Percentiles rank a stretch among this genome's conserved stretches.
Evolutionary conservation across 169 alveolate species (phyloP).

Genomic region (Plasmodium billcollinsi): DNA sequence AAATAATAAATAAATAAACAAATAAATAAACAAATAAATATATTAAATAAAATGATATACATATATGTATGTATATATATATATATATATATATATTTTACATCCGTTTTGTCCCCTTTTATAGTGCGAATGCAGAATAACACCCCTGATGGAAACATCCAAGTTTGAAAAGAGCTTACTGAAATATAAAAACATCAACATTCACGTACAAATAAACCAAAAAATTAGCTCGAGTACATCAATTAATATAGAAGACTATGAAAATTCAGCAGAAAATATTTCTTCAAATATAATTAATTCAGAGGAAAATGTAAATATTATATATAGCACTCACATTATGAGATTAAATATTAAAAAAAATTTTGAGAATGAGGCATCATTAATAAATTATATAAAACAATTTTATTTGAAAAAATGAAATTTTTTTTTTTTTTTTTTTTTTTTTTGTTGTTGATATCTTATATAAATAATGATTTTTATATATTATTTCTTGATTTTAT

Average conservation of each 20-base stretch:
- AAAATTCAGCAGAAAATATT: slow-evolving; percentile 19
- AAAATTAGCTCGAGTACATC: slow-evolving; percentile 29
- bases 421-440: neutral
- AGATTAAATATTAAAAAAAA: slow-evolving; percentile 63
- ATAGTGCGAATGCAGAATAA: slow-evolving; percentile 68
- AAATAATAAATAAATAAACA: neutral
- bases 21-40: neutral
- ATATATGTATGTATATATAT: neutral
- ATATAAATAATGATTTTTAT: neutral
- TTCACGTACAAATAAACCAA: slow-evolving; percentile 68
- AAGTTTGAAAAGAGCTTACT: slow-evolving; percentile 55
- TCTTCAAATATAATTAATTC: neutral
- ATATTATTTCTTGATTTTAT: neutral
- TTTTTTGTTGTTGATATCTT: neutral
- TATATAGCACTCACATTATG: slow-evolving; percentile 43
- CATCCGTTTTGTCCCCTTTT: neutral
- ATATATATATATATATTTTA: neutral
- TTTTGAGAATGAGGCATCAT: slow-evolving; percentile 53
- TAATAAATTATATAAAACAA: slow-evolving; percentile 63
- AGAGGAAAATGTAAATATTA: slow-evolving; percentile 27
- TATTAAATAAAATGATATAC: neutral
- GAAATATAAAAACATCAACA: slow-evolving; percentile 45
- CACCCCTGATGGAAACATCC: slow-evolving; percentile 61
- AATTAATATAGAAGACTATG: slow-evolving; percentile 18
- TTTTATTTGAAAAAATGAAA: slow-evolving; percentile 28